Base-by-base conservation (phyloP, 495 filamentous ascomycete genomes). In the Penicillium argentinense region DNA sequence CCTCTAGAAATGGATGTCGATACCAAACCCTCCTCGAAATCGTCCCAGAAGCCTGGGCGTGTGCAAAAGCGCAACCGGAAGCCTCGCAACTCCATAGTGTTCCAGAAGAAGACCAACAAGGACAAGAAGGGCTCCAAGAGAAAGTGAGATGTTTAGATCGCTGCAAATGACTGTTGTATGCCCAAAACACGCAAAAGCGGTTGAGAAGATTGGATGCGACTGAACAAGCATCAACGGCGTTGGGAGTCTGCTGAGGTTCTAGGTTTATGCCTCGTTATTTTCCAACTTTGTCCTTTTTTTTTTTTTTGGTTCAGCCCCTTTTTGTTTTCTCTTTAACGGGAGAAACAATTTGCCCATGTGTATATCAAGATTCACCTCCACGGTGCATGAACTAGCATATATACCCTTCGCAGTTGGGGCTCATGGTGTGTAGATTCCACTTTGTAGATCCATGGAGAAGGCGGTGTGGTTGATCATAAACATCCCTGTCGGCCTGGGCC, bases 41-140 rank as follows among this genome's bases (percentile, higher is more conserved):
- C 51, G 46, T 51, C 56, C 19, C 44, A 57, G 17, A 64, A 67
- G 33, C 47, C 58, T 22, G 62, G 53, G 16, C 63, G 65, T 17
- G 60, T 71, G 50, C 64, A 71, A 38, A 73, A 72, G 63, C 69
- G 57, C 46, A 62, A 67, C 40, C 60, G 59, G 27, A 74, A 71
- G 50, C 62, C 62, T 9, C 69, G 67, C 36, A 59, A 63, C 43
- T 69, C 70, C 9, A 77, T 78, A 34, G 66, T 75, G 21, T 78
- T 78, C 42, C 49, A 50, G 29, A 32, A 49, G 21, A 60, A 54
- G 21, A 51, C 49, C 14, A 60, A 55, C 7, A 69, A 68, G 28
- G 25, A 32, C 14, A 69, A 62, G 47, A 63, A 55, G 38, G 37
- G 48, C 16, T 45, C 62, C 3, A 71, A 65, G 53, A 64, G 47